phyloP scores from a whole-genome alignment of 148 eudicot species.

The Fagopyrum tataricum region DNA sequence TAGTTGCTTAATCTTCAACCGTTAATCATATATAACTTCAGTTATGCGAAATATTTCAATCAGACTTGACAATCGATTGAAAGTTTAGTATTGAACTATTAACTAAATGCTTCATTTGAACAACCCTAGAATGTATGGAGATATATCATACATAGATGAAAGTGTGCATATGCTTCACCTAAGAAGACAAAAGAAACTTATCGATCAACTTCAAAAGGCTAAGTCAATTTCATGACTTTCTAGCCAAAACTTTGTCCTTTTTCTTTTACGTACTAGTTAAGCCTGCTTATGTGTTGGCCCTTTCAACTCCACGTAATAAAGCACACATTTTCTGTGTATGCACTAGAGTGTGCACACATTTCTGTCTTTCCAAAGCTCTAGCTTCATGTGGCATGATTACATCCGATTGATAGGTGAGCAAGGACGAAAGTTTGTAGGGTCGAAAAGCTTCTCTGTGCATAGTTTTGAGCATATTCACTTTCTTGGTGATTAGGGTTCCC shows the following conservation, averaged over 20 bases:
- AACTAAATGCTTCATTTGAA: too few species aligned
- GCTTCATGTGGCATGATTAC: not conserved
- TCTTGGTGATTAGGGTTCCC: not conserved
- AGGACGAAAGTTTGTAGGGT: not conserved
- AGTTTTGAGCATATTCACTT: not conserved
- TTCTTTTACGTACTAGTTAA: not conserved
- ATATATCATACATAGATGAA: too few species aligned
- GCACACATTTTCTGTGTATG: not conserved
- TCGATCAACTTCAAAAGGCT: not conserved
- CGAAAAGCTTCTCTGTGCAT: not conserved
- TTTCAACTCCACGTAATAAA: slow-evolving; percentile 1
- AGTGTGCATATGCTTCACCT: too few species aligned
- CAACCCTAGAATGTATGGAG: too few species aligned
- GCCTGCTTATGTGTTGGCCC: not conserved
- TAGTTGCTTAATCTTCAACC: too few species aligned
- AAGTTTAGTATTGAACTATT: too few species aligned
- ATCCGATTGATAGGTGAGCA: not conserved
- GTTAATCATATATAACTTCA: too few species aligned
- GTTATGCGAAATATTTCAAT: too few species aligned
- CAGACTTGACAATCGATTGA: too few species aligned
- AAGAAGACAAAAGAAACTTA: not conserved
- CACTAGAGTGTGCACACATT: not conserved
- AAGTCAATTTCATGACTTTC: not conserved
- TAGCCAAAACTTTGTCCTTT: not conserved
- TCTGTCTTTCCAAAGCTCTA: too few species aligned